phyloP scores from a whole-genome alignment of 176 grass and related monocot genomes.

The Oryza glumipatula region DNA sequence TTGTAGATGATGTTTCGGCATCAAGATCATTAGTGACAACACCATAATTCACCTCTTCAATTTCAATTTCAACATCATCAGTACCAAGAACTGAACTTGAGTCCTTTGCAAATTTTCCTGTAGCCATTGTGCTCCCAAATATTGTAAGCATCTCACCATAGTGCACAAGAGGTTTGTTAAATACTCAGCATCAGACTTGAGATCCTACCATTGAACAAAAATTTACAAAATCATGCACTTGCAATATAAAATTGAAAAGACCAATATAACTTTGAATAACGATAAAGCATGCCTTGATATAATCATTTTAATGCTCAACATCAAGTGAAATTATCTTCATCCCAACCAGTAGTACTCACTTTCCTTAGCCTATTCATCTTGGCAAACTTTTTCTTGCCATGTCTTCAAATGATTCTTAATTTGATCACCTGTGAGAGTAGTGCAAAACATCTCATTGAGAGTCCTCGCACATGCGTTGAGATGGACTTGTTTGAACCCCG shows the following conservation, averaged over 20 bases:
- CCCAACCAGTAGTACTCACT: background rate
- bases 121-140: background rate
- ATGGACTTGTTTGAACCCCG: no score
- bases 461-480: no score
- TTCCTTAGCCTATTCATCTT: background rate
- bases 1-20: background rate
- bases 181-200: background rate
- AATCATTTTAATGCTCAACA: background rate
- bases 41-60: no score
- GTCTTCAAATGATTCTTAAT: slow-evolving; percentile 5
- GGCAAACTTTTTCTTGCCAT: background rate
- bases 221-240: no score
- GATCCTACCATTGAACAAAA: background rate
- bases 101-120: background rate
- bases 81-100: background rate
- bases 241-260: background rate
- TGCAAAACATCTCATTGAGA: background rate
- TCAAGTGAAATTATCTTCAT: slow-evolving; percentile 1
- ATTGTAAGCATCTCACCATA: background rate
- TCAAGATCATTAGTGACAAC: no score
- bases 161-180: background rate
- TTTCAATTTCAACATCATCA: background rate
- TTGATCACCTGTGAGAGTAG: background rate
- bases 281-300: background rate
- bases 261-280: no score